Base-by-base conservation (phyloP, 345 rosid species). In the Balakata baccata region DNA sequence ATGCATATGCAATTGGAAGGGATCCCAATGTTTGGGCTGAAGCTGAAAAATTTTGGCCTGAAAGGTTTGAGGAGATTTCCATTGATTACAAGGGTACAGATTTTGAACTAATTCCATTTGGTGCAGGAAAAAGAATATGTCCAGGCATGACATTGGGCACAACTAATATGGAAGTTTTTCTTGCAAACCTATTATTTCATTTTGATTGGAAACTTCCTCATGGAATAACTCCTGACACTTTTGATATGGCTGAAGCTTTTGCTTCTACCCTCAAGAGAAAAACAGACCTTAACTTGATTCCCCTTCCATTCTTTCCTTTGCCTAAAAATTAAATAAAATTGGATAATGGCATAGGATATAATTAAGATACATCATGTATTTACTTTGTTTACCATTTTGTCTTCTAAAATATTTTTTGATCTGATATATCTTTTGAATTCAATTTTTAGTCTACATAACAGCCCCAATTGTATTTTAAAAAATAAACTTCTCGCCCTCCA, bases 101-200 rank as follows among this genome's bases (percentile, higher is more conserved):
- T 54, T 78, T 72, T 29, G 75, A 75, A 49, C 63, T 59, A 52
- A 38, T 81, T 16, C 84, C 77, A 13, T 78, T 78, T 38, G 79
- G 81, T 11, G 81, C 75, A 9, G 79, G 82, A 25, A 75, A 74
- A 62, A 78, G 81, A 50, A 78, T 78, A 17, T 81, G 82, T 50
- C 77, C 77, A 0, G 79, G 84, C 4, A 57, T 78, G 13, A 18
- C 18, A 0, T 65, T 75, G 37, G 80, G 75, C 4, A 50, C 59
- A 18, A 58, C 76, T 0, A 70, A 57, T 29, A 9, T 66, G 4
- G 82, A 82, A 77, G 51, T 78, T 16, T 53, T 29, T 1, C 69
- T 73, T 6, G 75, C 78, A 0, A 46, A 41, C 39, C 20, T 78
- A 4, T 63, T 81, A 6, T 81, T 62, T 47, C 74, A 74, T 64